Percentiles rank a stretch among this genome's conserved stretches.
Evolutionary conservation across 2,329 filamentous ascomycete species (phyloP).

Genomic region (Keithomyces neogunnii): DNA sequence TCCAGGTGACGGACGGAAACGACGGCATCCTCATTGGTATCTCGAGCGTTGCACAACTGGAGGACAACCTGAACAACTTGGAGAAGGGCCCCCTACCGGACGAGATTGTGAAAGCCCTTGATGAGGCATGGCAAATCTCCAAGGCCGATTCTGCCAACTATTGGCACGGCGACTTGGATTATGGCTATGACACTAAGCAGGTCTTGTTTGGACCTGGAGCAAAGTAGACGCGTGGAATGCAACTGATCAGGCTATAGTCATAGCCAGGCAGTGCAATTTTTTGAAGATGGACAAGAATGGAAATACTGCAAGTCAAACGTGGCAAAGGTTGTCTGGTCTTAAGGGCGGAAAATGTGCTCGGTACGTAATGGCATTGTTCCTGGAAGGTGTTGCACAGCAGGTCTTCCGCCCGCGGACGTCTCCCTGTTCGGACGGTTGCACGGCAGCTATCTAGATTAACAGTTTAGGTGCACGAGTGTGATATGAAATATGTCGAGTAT

Average conservation of each 20-base stretch:
- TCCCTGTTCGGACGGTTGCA: too few species aligned
- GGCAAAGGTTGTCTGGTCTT: too few species aligned
- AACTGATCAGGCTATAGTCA: too few species aligned
- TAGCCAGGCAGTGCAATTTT: not conserved
- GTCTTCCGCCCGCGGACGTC: too few species aligned
- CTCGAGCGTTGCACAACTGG: constrained; percentile 48
- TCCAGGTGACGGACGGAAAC: constrained; percentile 42
- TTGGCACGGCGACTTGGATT: constrained; percentile 54
- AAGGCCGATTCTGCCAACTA: constrained; percentile 49
- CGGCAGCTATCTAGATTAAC: too few species aligned
- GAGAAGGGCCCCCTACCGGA: constrained; percentile 67
- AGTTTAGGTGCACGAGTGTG: too few species aligned
- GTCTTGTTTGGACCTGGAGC: constrained; percentile 44
- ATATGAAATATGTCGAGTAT: too few species aligned
- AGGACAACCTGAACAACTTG: constrained; percentile 47
- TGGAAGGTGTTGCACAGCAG: too few species aligned
- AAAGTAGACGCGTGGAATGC: constrained; percentile 21
- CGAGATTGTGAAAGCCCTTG: constrained; percentile 65
- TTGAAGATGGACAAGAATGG: not conserved
- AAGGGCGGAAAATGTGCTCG: too few species aligned
- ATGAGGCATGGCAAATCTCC: constrained; percentile 67
- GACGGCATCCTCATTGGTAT: constrained; percentile 55
- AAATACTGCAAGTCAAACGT: too few species aligned
- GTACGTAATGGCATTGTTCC: too few species aligned
- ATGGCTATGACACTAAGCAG: constrained; percentile 56